Conservation (phyloP, 805 yeast species). For the Yarrowia sp. region DNA sequence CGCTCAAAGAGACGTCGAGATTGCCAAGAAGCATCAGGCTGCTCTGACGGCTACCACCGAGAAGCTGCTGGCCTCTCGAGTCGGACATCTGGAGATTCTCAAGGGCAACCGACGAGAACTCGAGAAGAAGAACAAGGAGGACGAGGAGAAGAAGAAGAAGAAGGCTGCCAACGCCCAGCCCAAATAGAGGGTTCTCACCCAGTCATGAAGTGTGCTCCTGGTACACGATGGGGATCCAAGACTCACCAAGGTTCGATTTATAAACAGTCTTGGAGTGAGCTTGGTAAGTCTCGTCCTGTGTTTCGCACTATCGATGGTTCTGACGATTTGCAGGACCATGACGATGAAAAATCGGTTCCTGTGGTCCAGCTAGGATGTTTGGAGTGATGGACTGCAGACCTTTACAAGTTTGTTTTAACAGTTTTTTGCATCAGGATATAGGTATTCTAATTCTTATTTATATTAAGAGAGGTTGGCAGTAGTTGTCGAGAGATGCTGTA, state of each 20-base stretch:
- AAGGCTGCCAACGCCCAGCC: constrained; percentile 24
- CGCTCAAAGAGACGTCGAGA: constrained; percentile 51
- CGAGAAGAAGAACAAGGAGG: constrained; percentile 57
- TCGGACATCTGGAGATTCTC: constrained; percentile 88
- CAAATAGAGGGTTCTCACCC: neutral
- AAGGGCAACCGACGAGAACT: constrained; percentile 86
- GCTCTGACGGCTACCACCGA: constrained; percentile 67
- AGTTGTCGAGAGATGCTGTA: no score
- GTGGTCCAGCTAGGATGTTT: constrained; percentile 18
- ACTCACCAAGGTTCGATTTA: neutral
- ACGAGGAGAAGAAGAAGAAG: constrained; percentile 35
- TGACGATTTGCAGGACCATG: neutral
- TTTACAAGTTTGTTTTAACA: neutral
- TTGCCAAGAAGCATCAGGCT: constrained; percentile 56
- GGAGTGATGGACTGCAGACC: neutral
- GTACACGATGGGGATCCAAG: neutral
- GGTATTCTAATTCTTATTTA: constrained; percentile 14
- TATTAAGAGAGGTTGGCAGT: neutral
- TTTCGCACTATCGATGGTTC: neutral
- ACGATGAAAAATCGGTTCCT: neutral
- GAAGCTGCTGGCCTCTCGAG: constrained; percentile 79
- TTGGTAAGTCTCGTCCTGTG: neutral
- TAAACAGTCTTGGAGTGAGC: neutral
- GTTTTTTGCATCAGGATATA: constrained; percentile 8
- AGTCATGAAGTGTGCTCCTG: neutral